Conservation (phyloP, 2,329 filamentous ascomycete genomes). For the Colletotrichum sp. region DNA sequence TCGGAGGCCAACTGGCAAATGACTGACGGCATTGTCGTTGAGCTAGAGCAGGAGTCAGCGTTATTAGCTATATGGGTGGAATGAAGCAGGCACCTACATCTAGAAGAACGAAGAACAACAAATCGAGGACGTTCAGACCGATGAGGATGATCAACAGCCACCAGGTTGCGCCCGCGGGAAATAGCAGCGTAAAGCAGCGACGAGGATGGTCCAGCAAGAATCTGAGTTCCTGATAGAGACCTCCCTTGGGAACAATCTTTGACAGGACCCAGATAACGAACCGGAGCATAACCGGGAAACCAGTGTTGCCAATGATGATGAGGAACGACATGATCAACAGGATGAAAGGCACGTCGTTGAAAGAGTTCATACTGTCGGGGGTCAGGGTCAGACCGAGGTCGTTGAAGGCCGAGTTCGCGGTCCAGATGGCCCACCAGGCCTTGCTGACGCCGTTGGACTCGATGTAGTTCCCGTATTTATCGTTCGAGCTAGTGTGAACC, state of each 20-base stretch:
- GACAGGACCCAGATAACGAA: conserved; percentile 88
- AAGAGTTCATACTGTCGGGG: conserved; percentile 91
- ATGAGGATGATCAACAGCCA: conserved; percentile 91
- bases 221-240: conserved; percentile 85
- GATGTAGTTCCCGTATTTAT: conserved; percentile 71
- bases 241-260: conserved; percentile 69
- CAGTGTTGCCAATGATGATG: conserved; percentile 94
- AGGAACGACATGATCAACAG: conserved; percentile 82
- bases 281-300: conserved; percentile 92
- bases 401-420: conserved; percentile 86
- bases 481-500: conserved; percentile 65
- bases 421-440: conserved; percentile 94
- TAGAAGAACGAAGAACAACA: conserved; percentile 91
- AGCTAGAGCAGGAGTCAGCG: conserved; percentile 54
- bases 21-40: conserved; percentile 70
- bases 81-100: conserved; percentile 65
- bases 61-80: not conserved
- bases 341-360: conserved; percentile 77
- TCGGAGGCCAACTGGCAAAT: conserved; percentile 74
- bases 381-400: conserved; percentile 95
- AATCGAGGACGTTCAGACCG: conserved; percentile 80
- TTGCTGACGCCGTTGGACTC: conserved; percentile 64
- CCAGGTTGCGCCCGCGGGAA: conserved; percentile 91
- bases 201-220: conserved; percentile 95
- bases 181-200: conserved; percentile 93